Evolutionary conservation across 208 protist species (phyloP).

Genomic region (Acanthamoeba sp.): DNA sequence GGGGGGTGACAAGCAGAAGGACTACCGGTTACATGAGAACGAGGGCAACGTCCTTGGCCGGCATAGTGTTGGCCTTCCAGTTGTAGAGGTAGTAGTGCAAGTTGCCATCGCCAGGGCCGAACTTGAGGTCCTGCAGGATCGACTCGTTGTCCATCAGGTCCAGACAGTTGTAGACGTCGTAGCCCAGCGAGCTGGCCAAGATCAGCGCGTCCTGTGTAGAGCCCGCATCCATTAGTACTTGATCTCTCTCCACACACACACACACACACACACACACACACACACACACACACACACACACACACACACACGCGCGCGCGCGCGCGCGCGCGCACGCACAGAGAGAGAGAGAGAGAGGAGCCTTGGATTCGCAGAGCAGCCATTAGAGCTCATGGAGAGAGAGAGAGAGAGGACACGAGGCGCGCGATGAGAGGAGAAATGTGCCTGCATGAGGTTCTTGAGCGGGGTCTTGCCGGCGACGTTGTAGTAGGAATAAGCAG

Average conservation of each 20-base stretch:
- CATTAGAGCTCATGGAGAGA: not conserved
- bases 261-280: not conserved
- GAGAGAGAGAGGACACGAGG: not conserved
- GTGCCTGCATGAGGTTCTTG: constrained; percentile 93
- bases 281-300: not conserved
- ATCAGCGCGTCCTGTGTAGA: constrained; percentile 75
- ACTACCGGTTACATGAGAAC: constrained; percentile 94
- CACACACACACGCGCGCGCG: not conserved
- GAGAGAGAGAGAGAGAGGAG: not conserved
- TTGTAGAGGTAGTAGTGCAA: constrained; percentile 99
- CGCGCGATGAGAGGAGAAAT: constrained; percentile 89
- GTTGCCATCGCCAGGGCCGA: constrained; percentile 97
- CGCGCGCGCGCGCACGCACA: not conserved
- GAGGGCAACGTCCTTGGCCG: constrained; percentile 92
- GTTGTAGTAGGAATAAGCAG: constrained; percentile 98
- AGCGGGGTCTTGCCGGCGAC: constrained; percentile 92
- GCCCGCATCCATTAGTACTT: not conserved
- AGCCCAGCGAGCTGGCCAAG: constrained; percentile 85
- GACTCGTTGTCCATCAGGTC: constrained; percentile 93
- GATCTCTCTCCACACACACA: not conserved
- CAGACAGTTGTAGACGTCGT: constrained; percentile 99
- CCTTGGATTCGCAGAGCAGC: too few species aligned
- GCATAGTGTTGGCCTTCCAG: constrained; percentile 94
- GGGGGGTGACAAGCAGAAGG: too few species aligned
- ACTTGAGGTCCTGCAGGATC: constrained; percentile 96